phyloP scores from a whole-genome alignment of 2,329 filamentous ascomycete species.

The Hymenoscyphus linearis region DNA sequence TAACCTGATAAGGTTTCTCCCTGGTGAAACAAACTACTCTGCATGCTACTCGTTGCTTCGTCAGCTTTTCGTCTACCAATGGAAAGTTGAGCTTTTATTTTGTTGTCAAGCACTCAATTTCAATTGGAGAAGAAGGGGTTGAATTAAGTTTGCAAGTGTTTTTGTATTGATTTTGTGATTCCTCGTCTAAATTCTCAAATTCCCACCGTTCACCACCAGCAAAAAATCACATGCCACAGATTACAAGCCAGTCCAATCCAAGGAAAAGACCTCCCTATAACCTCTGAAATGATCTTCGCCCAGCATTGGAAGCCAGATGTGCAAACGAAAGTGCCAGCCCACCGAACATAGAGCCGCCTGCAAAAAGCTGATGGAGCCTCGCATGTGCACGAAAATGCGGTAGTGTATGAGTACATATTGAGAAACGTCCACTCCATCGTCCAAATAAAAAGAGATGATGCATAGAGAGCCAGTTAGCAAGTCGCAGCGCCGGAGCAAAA shows the following conservation, averaged over 20 bases:
- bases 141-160: slow-evolving; percentile 6
- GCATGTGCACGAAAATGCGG: slow-evolving; percentile 15
- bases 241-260: slow-evolving; percentile 5
- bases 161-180: slow-evolving; percentile 7
- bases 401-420: slow-evolving; percentile 30
- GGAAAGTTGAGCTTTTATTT: background rate
- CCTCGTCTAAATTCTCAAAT: slow-evolving; percentile 2
- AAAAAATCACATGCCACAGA: slow-evolving; percentile 10
- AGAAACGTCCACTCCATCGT: slow-evolving; percentile 17
- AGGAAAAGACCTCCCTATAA: slow-evolving; percentile 9
- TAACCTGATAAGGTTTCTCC: too few species aligned
- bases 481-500: slow-evolving; percentile 11
- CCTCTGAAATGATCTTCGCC: slow-evolving; percentile 14
- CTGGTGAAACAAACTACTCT: too few species aligned
- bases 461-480: slow-evolving; percentile 14
- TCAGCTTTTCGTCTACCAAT: too few species aligned
- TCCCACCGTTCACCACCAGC: slow-evolving; percentile 2
- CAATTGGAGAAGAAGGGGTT: background rate
- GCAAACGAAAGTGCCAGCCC: slow-evolving; percentile 12
- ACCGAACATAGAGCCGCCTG: slow-evolving; percentile 7
- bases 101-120: background rate
- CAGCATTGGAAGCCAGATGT: slow-evolving; percentile 11
- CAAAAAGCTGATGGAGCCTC: slow-evolving; percentile 19
- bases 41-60: too few species aligned
- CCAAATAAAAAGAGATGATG: slow-evolving; percentile 19